Conservation (phyloP, 495 filamentous ascomycete genomes). For the Penicillium longicatenatum region DNA sequence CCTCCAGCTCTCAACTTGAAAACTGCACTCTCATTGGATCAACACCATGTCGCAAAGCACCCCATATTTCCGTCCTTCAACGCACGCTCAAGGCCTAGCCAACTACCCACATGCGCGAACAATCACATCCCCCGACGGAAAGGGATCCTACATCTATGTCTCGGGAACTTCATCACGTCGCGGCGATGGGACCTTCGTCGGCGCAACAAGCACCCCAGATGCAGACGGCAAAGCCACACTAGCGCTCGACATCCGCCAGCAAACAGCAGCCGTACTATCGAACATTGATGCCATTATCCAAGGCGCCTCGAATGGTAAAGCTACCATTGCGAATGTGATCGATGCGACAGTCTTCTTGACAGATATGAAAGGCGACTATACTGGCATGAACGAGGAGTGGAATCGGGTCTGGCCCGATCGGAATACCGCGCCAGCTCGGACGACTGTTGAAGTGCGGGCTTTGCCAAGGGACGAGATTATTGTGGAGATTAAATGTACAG, state of each 20-base stretch:
- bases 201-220: slow-evolving; percentile 21
- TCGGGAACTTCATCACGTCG: slow-evolving; percentile 32
- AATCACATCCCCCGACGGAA: slow-evolving; percentile 14
- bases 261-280: slow-evolving; percentile 34
- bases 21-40: neutral
- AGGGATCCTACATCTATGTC: slow-evolving; percentile 32
- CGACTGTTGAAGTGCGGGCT: slow-evolving; percentile 37
- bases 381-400: slow-evolving; percentile 42
- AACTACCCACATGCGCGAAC: slow-evolving; percentile 38
- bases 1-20: neutral
- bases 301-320: slow-evolving; percentile 31
- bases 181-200: slow-evolving; percentile 28
- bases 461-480: slow-evolving; percentile 36
- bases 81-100: slow-evolving; percentile 32
- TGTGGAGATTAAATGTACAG: slow-evolving; percentile 40
- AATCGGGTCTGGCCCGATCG: slow-evolving; percentile 34
- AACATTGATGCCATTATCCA: slow-evolving; percentile 37
- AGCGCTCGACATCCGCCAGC: slow-evolving; percentile 30
- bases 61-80: slow-evolving; percentile 30
- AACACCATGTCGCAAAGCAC: slow-evolving; percentile 27
- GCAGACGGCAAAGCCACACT: slow-evolving; percentile 25
- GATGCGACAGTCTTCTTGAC: slow-evolving; percentile 36
- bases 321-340: slow-evolving; percentile 30
- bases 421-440: slow-evolving; percentile 31
- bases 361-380: slow-evolving; percentile 32